Percentiles rank a stretch among this genome's conserved stretches.
Conservation (phyloP, 371 early-diverging fungal genomes). For the Mortierella sp. region DNA sequence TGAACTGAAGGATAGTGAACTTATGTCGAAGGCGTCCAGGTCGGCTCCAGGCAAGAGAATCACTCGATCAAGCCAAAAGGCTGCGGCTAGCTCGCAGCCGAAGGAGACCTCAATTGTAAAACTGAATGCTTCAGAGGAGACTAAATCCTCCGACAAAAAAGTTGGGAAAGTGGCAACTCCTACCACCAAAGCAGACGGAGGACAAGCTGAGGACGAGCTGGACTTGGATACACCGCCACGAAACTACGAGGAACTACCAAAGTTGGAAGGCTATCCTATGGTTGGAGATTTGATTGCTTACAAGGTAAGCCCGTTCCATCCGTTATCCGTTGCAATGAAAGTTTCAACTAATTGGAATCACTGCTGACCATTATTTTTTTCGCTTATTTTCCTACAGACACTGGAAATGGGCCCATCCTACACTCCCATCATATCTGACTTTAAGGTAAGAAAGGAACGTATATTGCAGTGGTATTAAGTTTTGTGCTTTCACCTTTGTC, state of each 20-base stretch:
- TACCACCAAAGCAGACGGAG: not conserved
- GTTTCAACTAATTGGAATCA: too few species aligned
- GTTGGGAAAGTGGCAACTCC: not conserved
- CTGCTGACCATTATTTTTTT: not conserved
- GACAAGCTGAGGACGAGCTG: not conserved
- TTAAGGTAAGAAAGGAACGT: slow-evolving; percentile 27
- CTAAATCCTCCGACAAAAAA: not conserved
- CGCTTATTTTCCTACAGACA: slow-evolving; percentile 15
- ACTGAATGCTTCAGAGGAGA: not conserved
- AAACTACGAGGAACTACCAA: slow-evolving; percentile 27
- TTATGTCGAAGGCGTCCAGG: slow-evolving; percentile 1
- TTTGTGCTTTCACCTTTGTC: not conserved
- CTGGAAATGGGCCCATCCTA: slow-evolving; percentile 44
- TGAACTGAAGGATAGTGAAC: slow-evolving; percentile 22
- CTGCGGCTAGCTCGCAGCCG: not conserved
- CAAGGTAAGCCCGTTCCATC: slow-evolving; percentile 25
- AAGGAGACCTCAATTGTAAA: not conserved
- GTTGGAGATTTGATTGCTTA: slow-evolving; percentile 38
- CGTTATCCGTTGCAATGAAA: too few species aligned
- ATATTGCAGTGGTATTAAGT: not conserved
- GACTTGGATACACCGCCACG: slow-evolving; percentile 4
- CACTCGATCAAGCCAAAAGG: slow-evolving; percentile 3
- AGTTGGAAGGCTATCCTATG: slow-evolving; percentile 13
- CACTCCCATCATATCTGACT: slow-evolving; percentile 44
- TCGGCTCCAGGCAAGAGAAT: not conserved